Evolutionary conservation across 805 yeast genomes (phyloP), one percentile per base, ranked within the genome.

Genomic region (Saccharomyces kudriavzevii): DNA sequence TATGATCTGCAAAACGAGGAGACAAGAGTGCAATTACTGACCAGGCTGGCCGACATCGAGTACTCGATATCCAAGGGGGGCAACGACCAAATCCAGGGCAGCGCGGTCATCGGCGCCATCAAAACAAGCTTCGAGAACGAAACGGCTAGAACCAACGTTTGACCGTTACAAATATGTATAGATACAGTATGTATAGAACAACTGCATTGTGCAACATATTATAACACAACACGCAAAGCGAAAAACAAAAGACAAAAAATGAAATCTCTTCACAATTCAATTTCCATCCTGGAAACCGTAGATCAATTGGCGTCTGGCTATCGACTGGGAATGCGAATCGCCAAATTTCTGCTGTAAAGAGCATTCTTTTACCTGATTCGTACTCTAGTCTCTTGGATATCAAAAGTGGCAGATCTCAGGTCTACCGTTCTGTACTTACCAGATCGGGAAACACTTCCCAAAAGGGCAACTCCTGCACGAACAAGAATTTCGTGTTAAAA

Each of bases 21-120:
- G 31, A 83, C 94, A 2, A 76, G 95, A 58, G 80, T 83, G 11
- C 74, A 75, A 14, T 75, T 92, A 5, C 73, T 89, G 53, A 78
- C 79, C 57, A 89, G 89, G 1, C 73, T 94, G 51, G 82, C 91
- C 13, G 97, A 92, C 54, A 81, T 94, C 25, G 99, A 94, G 71
- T 92, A 91, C 68, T 85, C 96, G 1, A 84, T 94, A 40, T 83
- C 96, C 17, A 84, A 82, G 67, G 99, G 99, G 9, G 97, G 98
- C 1, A 87, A 84, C 65, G 97, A 91, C 55, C 87, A 84, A 67
- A 80, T 94, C 30, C 97, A 92, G 65, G 80, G 89, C 47, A 87
- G 94, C 63, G 97, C 97, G 1, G 83, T 87, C 52, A 85, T 94
- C 52, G 97, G 96, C 0, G 89, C 85, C 5, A 82, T 94, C 31